A percentile compares a stretch with the other conserved stretches of the same genome.
Conservation (phyloP, 2,329 filamentous ascomycete species). For the Sporothrix globosa region DNA sequence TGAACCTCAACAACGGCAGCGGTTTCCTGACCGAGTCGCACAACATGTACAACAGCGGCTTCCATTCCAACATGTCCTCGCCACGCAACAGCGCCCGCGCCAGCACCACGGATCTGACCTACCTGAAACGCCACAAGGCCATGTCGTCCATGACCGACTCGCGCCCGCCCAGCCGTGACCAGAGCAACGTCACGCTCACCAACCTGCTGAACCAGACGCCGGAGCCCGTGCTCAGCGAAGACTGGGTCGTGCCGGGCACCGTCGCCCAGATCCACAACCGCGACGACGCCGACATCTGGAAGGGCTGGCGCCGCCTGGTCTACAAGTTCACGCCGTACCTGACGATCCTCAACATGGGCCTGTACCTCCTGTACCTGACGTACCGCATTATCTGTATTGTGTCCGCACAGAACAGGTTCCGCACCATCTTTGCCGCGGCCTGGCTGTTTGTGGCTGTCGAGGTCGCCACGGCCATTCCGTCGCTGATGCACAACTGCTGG, state of each 20-base stretch:
- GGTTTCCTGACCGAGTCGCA: conserved; percentile 35
- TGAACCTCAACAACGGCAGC: conserved; percentile 26
- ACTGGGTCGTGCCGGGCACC: conserved; percentile 43
- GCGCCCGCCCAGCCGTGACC: conserved; percentile 43
- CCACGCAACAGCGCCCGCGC: conserved; percentile 35
- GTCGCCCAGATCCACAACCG: conserved; percentile 50
- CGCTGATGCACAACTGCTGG: conserved; percentile 38
- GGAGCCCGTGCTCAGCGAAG: conserved; percentile 40
- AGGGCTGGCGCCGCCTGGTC: conserved; percentile 49
- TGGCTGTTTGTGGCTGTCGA: conserved; percentile 49
- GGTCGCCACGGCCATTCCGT: conserved; percentile 36
- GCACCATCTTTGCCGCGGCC: conserved; percentile 52
- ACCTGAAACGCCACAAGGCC: conserved; percentile 32
- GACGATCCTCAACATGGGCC: conserved; percentile 47
- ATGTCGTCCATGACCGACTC: conserved; percentile 32
- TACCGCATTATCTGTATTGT: conserved; percentile 58
- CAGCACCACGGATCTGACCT: conserved; percentile 34
- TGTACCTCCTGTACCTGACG: conserved; percentile 55
- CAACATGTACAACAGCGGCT: conserved; percentile 28
- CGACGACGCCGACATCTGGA: conserved; percentile 52
- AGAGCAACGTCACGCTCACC: conserved; percentile 50
- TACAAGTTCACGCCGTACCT: conserved; percentile 47
- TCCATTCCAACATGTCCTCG: conserved; percentile 33
- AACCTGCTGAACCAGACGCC: conserved; percentile 45
- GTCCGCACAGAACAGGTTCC: conserved; percentile 51